Evolutionary conservation across 352 stramenopile genomes (phyloP), one percentile per base, ranked within the genome.

Genomic region (Pythium angustatum): DNA sequence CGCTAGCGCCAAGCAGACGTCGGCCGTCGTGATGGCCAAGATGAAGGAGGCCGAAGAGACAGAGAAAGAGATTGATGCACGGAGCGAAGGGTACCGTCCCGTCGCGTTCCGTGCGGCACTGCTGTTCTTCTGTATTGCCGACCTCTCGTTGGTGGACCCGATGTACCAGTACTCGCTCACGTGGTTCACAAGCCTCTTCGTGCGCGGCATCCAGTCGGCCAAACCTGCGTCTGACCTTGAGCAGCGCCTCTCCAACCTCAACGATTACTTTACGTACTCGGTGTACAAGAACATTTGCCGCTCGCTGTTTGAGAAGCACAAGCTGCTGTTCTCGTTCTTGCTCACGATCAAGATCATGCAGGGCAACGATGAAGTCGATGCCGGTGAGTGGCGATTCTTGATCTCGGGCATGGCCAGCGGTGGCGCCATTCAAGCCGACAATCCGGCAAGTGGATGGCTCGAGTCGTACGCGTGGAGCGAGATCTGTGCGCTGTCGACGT

Each of bases 221-320:
- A 93, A 80, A 70, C 80, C 62, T 57, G 77, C 77, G 24, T 78
- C 71, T 24, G 82, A 75, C 22, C 73, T 98, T 0, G 83, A 91
- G 22, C 76, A 88, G 58, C 75, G 92, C 0, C 71, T 98, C 17
- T 77, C 77, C 24, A 93, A 94, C 64, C 76, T 98, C 19, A 97
- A 97, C 68, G 87, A 98, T 60, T 97, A 81, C 49, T 97, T 97
- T 53, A 98, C 93, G 14, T 97, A 97, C 65, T 97, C 92, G 7
- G 78, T 98, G 22, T 98, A 98, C 77, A 96, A 93, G 59, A 98
- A 97, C 63, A 85, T 98, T 43, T 98, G 93, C 59, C 80, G 92
- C 2, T 96, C 86, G 44, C 78, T 98, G 0, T 98, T 98, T 71
- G 93, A 98, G 54, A 92, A 96, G 64, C 90, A 98, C 76, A 98